Percentiles rank a stretch among this genome's conserved stretches.
These are phyloP conservation scores for Tulasnella sp. DNA, from an alignment of 768 basidiomycete species.

Conservation along the genomic window DNA sequence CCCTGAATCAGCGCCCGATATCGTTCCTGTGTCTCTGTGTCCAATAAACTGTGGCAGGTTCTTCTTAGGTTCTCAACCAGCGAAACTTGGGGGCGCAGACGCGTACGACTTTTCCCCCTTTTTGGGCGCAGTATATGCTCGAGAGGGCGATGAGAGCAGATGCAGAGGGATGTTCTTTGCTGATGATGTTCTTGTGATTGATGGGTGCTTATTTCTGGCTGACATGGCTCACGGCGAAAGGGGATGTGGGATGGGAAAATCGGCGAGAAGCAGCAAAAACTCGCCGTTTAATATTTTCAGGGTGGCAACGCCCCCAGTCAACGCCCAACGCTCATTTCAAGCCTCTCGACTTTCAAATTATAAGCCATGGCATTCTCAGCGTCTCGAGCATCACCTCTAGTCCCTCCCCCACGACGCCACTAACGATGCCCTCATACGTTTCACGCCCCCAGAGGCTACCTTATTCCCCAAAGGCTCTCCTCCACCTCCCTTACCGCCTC, in stretches of 20 bases:
- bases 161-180: background rate
- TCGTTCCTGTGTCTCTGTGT: constrained; percentile 19
- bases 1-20: constrained; percentile 21
- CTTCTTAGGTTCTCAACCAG: background rate
- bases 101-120: constrained; percentile 12
- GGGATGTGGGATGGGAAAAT: background rate
- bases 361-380: background rate
- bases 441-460: background rate
- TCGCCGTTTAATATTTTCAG: background rate
- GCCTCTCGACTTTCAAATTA: background rate
- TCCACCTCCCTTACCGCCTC: constrained; percentile 18
- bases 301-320: background rate
- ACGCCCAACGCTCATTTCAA: background rate
- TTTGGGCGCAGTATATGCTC: constrained; percentile 1
- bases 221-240: background rate
- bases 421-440: constrained; percentile 3
- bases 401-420: background rate
- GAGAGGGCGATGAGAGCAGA: constrained; percentile 4
- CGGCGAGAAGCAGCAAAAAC: background rate
- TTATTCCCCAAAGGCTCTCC: background rate
- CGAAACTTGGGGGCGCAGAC: background rate
- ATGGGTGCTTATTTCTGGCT: background rate
- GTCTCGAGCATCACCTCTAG: background rate
- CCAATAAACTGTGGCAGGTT: constrained; percentile 12
- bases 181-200: background rate